phyloP scores from a whole-genome alignment of 2,329 filamentous ascomycete species.

The Fusarium torreyae region DNA sequence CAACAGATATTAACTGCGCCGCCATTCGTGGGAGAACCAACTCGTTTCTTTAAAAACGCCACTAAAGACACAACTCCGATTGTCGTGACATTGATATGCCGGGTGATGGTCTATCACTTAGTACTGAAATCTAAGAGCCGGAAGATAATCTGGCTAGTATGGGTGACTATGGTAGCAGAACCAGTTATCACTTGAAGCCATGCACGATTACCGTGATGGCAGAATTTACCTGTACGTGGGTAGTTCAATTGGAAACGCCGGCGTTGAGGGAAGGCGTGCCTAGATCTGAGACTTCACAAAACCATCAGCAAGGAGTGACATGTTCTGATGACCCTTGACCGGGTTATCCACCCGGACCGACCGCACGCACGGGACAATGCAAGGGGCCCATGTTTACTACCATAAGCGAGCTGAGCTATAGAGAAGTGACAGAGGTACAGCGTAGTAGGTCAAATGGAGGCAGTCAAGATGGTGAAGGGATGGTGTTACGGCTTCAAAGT shows the following conservation, averaged over 20 bases:
- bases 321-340: constrained; percentile 35
- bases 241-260: constrained; percentile 43
- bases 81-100: no score
- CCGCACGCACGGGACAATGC: constrained; percentile 30
- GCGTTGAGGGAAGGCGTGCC: constrained; percentile 33
- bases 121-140: constrained; percentile 10
- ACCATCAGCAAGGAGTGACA: constrained; percentile 32
- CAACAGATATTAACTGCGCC: constrained; percentile 3
- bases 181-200: constrained; percentile 1
- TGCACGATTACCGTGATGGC: constrained; percentile 9
- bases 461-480: constrained; percentile 26
- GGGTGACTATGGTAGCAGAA: not conserved
- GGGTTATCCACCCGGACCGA: constrained; percentile 43
- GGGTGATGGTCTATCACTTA: not conserved
- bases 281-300: constrained; percentile 35
- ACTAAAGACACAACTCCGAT: no score
- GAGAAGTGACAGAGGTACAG: constrained; percentile 30
- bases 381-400: constrained; percentile 30
- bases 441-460: constrained; percentile 19
- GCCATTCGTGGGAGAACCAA: not conserved
- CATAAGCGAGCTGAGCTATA: constrained; percentile 38
- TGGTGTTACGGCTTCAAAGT: constrained; percentile 20
- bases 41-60: no score
- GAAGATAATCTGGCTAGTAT: constrained; percentile 5
- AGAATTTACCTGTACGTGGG: constrained; percentile 8